A percentile compares a stretch with the other conserved stretches of the same genome.
Evolutionary conservation across 2,329 filamentous ascomycete genomes (phyloP).

Genomic region (Graphiopsis chlorocephala): DNA sequence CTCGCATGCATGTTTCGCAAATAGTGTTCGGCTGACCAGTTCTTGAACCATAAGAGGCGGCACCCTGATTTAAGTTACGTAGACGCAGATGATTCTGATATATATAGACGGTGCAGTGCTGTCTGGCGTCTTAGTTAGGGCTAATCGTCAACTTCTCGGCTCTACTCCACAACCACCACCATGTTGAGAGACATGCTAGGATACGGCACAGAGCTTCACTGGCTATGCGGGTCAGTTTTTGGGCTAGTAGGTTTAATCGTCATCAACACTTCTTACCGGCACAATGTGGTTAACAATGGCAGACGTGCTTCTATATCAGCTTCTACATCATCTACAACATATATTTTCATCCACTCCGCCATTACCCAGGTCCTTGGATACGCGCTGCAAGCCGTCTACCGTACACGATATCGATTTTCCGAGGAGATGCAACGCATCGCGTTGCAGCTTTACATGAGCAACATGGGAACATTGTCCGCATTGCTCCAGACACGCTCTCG

Average conservation of each 20-base stretch:
- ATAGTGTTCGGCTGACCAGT: not conserved
- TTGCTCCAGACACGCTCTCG: constrained; percentile 26
- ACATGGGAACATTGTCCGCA: constrained; percentile 36
- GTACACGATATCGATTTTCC: constrained; percentile 14
- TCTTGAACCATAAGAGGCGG: not conserved
- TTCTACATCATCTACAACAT: constrained; percentile 36
- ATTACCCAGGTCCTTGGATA: constrained; percentile 42
- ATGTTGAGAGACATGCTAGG: not conserved
- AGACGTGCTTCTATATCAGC: not conserved
- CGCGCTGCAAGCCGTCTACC: constrained; percentile 23
- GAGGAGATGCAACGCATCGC: constrained; percentile 20
- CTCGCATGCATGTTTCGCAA: not conserved
- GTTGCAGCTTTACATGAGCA: constrained; percentile 31
- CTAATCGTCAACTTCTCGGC: not conserved
- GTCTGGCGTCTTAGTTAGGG: not conserved
- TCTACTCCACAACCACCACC: not conserved
- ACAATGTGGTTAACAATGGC: not conserved
- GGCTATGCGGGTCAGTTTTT: not conserved
- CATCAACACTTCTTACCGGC: not conserved
- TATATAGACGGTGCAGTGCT: not conserved
- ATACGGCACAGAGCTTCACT: not conserved
- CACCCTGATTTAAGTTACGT: too few species aligned
- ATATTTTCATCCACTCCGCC: constrained; percentile 43
- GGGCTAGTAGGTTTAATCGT: not conserved
- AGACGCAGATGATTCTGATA: not conserved